Conservation (phyloP, 2,329 filamentous ascomycete genomes). For the Aureobasidium sp. region DNA sequence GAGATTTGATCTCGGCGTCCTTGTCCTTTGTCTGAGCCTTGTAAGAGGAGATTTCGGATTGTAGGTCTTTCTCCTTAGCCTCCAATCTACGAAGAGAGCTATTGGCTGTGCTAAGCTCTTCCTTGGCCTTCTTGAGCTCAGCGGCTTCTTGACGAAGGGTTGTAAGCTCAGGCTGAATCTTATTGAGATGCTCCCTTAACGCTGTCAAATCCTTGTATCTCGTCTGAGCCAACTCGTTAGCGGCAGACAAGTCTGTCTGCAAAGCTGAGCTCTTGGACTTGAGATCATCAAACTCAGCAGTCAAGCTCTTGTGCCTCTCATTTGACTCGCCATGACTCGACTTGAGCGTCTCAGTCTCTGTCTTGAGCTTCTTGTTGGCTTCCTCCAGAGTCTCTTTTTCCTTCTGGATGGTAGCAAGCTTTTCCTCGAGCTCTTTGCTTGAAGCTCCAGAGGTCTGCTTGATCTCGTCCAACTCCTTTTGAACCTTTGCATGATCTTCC, state of each 20-base stretch:
- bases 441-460: conserved; percentile 17
- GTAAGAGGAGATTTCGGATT: conserved; percentile 61
- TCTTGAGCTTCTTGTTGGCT: conserved; percentile 61
- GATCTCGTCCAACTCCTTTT: conserved; percentile 17
- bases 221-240: conserved; percentile 76
- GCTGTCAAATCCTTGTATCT: conserved; percentile 85
- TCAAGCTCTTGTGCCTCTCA: conserved; percentile 49
- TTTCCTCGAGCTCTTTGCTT: conserved; percentile 55
- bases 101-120: conserved; percentile 60
- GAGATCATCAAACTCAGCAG: conserved; percentile 61
- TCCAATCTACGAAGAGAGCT: conserved; percentile 69
- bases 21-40: conserved; percentile 66
- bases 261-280: conserved; percentile 62
- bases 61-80: conserved; percentile 72
- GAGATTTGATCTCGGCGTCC: conserved; percentile 66
- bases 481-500: conserved; percentile 15
- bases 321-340: conserved; percentile 42
- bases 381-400: conserved; percentile 52
- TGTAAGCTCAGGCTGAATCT: conserved; percentile 79
- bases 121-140: conserved; percentile 64
- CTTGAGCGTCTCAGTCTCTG: conserved; percentile 56
- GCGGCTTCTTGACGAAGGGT: conserved; percentile 69
- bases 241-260: conserved; percentile 76
- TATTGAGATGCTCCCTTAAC: conserved; percentile 69
- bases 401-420: conserved; percentile 47